phyloP scores from a whole-genome alignment of 2,329 filamentous ascomycete species.

The Pestalotiopsis sp. region DNA sequence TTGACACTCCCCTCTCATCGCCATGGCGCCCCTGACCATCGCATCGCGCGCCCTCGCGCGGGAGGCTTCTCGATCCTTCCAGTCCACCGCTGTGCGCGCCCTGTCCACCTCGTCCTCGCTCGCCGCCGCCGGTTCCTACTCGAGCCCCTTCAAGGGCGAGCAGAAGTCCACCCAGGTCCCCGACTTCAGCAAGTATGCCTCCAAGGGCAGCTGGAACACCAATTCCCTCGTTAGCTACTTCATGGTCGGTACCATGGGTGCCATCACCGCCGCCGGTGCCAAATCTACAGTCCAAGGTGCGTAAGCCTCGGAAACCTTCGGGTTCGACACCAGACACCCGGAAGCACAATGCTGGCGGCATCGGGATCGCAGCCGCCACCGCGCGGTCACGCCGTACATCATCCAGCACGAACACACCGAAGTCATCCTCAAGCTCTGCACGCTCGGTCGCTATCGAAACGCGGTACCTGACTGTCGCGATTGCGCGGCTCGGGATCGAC shows the following conservation, averaged over 20 bases:
- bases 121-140: constrained; percentile 51
- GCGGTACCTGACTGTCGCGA: background rate
- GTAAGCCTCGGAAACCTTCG: constrained; percentile 34
- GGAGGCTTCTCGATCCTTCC: constrained; percentile 44
- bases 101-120: constrained; percentile 58
- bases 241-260: constrained; percentile 95
- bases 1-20: constrained; percentile 29
- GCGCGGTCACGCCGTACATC: background rate
- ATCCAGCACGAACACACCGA: background rate
- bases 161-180: constrained; percentile 72
- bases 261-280: constrained; percentile 87
- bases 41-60: constrained; percentile 73
- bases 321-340: background rate
- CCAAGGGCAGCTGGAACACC: constrained; percentile 64
- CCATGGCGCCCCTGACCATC: constrained; percentile 71
- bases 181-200: constrained; percentile 86
- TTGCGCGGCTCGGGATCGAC: background rate
- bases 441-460: background rate
- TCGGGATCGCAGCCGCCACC: background rate
- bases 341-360: background rate
- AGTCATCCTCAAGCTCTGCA: background rate
- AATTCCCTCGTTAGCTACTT: constrained; percentile 97
- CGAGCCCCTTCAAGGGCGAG: constrained; percentile 66
- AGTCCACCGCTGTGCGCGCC: constrained; percentile 49
- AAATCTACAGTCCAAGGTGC: constrained; percentile 98